Conservation (phyloP, 352 stramenopile species). For the Phytophthora crassamura region DNA sequence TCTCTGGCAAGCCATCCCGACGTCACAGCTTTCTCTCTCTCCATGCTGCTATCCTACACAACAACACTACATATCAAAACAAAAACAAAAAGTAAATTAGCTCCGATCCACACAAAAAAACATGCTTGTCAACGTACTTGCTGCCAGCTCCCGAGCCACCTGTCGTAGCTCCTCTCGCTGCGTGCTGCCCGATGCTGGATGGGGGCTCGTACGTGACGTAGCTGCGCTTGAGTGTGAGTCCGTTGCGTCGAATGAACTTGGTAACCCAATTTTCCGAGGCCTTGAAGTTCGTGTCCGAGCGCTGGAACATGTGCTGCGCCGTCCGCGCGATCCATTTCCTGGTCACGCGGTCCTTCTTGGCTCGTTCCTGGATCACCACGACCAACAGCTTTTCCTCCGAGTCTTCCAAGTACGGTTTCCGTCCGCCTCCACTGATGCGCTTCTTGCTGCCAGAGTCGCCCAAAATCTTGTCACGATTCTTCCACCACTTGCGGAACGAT, state of each 20-base stretch:
- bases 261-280: slow-evolving; percentile 86
- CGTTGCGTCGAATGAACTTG: slow-evolving; percentile 85
- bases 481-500: slow-evolving; percentile 88
- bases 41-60: no score
- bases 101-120: no score
- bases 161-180: not conserved
- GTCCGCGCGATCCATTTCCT: slow-evolving; percentile 88
- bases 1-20: no score
- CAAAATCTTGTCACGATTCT: slow-evolving; percentile 84
- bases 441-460: slow-evolving; percentile 75
- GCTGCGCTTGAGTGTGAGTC: slow-evolving; percentile 78
- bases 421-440: slow-evolving; percentile 69
- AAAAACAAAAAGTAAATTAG: not conserved
- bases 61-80: not conserved
- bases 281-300: slow-evolving; percentile 74
- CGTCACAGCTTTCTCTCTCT: no score
- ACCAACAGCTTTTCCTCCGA: slow-evolving; percentile 78
- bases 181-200: slow-evolving; percentile 20
- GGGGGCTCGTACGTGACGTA: slow-evolving; percentile 76
- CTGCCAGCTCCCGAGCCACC: not conserved
- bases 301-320: slow-evolving; percentile 86
- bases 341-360: slow-evolving; percentile 82
- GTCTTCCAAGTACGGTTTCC: slow-evolving; percentile 76
- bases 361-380: slow-evolving; percentile 75
- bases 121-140: slow-evolving; percentile 17